Base-by-base conservation (phyloP, 208 protist genomes). In the Naegleria gruberi region DNA sequence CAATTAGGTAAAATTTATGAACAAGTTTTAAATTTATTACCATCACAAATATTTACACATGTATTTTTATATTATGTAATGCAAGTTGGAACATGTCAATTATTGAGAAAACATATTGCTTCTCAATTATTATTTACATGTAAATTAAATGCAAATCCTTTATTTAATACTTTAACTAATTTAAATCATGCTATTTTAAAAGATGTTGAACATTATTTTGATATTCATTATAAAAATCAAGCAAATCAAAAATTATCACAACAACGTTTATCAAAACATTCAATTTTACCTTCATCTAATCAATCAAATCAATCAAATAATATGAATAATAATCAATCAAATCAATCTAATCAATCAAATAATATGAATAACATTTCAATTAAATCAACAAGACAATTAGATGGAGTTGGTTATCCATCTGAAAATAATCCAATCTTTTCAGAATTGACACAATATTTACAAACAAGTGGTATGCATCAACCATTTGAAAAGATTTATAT, bases 401-500 rank as follows among this genome's bases (percentile, higher is more conserved):
- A 10, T 30, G 30, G 30, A 30, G 34, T 43, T 3, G 92, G 93
- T 46, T 97, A 97, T 89, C 97, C 97, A 23, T 91, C 74, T 47
- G 92, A 94, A 42, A 93, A 95, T 30, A 96, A 95, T 81, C 92
- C 92, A 17, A 89, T 97, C 0, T 92, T 98, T 30, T 91, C 91
- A 4, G 93, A 91, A 87, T 90, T 98, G 0, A 92, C 94, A 1
- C 81, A 93, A 17, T 97, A 96, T 89, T 93, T 97, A 6, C 95
- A 97, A n/a, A 93, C 89, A 12, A 90, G 93, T 15, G 97, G 97
- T 74, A 95, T 98, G n/a, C 94, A 92, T 43, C 94, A 97, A 90
- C 93, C 95, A 10, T 94, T 94, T 73, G 92, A 94, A 10, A 94
- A 96, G 83, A 94, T 98, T 41, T 98, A 97, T 90, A 92, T 97